Evolutionary conservation across 495 filamentous ascomycete species (phyloP).

Genomic region (Rhypophila decipiens): DNA sequence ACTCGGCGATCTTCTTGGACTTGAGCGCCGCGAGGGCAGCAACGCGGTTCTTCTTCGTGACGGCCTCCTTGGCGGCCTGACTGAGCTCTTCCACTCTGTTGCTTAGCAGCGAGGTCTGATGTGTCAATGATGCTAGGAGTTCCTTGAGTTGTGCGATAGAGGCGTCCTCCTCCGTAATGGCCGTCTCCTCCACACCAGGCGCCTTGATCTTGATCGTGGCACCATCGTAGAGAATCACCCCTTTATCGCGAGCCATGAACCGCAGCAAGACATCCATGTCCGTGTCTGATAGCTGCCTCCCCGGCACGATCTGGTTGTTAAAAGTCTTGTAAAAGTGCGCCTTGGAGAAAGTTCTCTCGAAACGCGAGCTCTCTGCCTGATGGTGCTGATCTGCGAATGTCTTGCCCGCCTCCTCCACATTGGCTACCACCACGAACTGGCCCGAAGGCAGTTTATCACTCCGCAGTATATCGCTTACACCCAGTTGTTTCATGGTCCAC

Average conservation of each 20-base stretch:
- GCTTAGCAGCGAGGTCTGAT: constrained; percentile 47
- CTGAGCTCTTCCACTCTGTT: constrained; percentile 53
- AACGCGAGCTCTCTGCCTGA: constrained; percentile 35
- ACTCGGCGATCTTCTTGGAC: constrained; percentile 73
- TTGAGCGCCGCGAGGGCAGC: constrained; percentile 71
- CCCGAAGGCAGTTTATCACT: constrained; percentile 43
- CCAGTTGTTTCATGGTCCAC: constrained; percentile 71
- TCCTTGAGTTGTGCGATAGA: constrained; percentile 74
- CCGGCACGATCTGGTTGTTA: constrained; percentile 42
- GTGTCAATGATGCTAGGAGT: constrained; percentile 54
- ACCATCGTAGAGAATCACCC: constrained; percentile 57
- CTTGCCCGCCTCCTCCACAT: constrained; percentile 47
- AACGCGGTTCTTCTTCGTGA: constrained; percentile 62
- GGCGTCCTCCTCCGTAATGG: constrained; percentile 66
- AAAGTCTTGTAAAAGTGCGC: constrained; percentile 57
- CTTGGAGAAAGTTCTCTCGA: constrained; percentile 63
- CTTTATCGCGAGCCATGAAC: constrained; percentile 66
- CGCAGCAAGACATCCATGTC: constrained; percentile 67
- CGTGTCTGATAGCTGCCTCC: constrained; percentile 50
- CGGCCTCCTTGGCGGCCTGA: constrained; percentile 57
- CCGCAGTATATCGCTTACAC: constrained; percentile 42
- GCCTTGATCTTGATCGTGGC: constrained; percentile 69
- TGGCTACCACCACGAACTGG: constrained; percentile 53
- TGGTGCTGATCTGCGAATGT: constrained; percentile 41
- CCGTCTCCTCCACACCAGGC: constrained; percentile 30